Conservation (phyloP, 768 basidiomycete genomes). For the Cytidiella melzeri region DNA sequence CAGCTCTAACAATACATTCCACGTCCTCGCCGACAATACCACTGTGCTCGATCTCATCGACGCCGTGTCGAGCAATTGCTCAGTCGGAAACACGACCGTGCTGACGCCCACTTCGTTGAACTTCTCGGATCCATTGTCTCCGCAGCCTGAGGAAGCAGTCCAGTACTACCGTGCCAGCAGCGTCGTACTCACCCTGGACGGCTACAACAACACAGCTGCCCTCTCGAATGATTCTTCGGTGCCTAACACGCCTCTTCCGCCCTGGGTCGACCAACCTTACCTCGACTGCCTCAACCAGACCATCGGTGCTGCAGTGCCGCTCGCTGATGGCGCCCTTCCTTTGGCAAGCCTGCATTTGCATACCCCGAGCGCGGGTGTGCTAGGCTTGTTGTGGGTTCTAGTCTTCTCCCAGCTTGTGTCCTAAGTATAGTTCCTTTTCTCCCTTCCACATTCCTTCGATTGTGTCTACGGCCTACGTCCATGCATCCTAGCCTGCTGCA, state of each 20-base stretch:
- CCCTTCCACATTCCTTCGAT: too few relatives aligned
- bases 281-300: slow-evolving; percentile 57
- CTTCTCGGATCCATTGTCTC: slow-evolving; percentile 23
- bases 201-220: slow-evolving; percentile 59
- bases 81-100: slow-evolving; percentile 29
- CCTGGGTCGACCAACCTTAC: slow-evolving; percentile 41
- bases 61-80: slow-evolving; percentile 25
- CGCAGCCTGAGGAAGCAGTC: slow-evolving; percentile 47
- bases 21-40: slow-evolving; percentile 29
- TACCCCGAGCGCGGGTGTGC: slow-evolving; percentile 2
- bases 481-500: too few relatives aligned
- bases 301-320: slow-evolving; percentile 51
- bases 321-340: slow-evolving; percentile 31
- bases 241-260: slow-evolving; percentile 46
- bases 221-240: slow-evolving; percentile 33
- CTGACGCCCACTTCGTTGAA: slow-evolving; percentile 26
- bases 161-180: slow-evolving; percentile 68
- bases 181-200: slow-evolving; percentile 54
- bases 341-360: slow-evolving; percentile 1
- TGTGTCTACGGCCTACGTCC: too few relatives aligned
- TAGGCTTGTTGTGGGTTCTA: slow-evolving; percentile 9
- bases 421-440: too few relatives aligned
- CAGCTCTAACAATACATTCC: slow-evolving; percentile 25
- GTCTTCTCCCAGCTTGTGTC: slow-evolving; percentile 1
- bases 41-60: slow-evolving; percentile 28